A percentile compares a stretch with the other conserved stretches of the same genome.
Conservation (phyloP, 2,329 filamentous ascomycete species). For the Trichophyton rubrum region DNA sequence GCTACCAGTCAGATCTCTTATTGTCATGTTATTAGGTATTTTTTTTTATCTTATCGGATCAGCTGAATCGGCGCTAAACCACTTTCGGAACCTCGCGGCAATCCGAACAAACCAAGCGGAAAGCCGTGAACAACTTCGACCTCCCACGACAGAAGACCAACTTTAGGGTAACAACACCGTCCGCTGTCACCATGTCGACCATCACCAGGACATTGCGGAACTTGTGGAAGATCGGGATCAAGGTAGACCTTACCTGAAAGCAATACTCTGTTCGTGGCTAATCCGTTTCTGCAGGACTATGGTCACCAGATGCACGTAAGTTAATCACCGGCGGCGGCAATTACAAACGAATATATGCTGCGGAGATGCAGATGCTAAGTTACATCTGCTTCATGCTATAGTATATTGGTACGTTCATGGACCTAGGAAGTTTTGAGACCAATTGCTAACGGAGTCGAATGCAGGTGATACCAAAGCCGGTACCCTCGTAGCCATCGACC, state of each 20-base stretch:
- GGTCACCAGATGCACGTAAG: slow-evolving; percentile 82
- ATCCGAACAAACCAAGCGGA: neutral
- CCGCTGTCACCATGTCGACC: slow-evolving; percentile 65
- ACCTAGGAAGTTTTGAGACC: neutral
- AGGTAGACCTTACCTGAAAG: slow-evolving; percentile 43
- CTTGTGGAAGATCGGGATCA: slow-evolving; percentile 74
- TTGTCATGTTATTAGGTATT: neutral
- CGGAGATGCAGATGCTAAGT: neutral
- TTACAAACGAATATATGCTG: neutral
- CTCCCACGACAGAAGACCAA: slow-evolving; percentile 6
- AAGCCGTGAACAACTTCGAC: slow-evolving; percentile 4
- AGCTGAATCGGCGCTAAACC: slow-evolving; percentile 11
- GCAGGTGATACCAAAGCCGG: slow-evolving; percentile 94
- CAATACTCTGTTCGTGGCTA: slow-evolving; percentile 22
- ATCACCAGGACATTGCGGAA: slow-evolving; percentile 75
- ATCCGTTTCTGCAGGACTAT: slow-evolving; percentile 54
- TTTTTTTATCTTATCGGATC: slow-evolving; percentile 8
- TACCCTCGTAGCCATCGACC: slow-evolving; percentile 69
- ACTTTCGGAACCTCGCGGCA: slow-evolving; percentile 5
- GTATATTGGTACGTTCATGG: slow-evolving; percentile 30
- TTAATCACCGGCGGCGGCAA: slow-evolving; percentile 3
- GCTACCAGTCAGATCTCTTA: neutral
- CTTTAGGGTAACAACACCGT: neutral
- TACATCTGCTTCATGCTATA: slow-evolving; percentile 13
- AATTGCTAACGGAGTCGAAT: slow-evolving; percentile 17